phyloP scores from a whole-genome alignment of 345 rosid genomes.

The Citrus reticulata region DNA sequence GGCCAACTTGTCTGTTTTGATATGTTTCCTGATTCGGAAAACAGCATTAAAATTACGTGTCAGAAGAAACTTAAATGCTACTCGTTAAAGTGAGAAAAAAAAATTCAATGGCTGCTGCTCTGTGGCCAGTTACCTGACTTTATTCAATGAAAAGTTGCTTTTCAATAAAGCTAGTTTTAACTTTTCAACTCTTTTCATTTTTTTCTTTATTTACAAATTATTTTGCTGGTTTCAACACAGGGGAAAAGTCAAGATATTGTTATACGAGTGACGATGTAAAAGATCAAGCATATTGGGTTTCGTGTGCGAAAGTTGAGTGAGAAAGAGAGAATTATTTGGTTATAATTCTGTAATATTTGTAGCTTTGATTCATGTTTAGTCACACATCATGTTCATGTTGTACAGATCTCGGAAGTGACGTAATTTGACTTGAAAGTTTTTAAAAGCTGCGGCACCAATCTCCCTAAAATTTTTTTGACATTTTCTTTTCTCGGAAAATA shows the following conservation, averaged over 20 bases:
- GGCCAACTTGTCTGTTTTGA: not conserved
- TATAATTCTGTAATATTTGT: not conserved
- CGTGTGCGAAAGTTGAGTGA: not conserved
- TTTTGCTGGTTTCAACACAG: not conserved
- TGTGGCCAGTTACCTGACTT: not conserved
- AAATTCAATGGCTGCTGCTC: not conserved
- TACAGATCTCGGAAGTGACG: not conserved
- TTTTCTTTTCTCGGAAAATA: not conserved
- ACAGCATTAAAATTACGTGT: not conserved
- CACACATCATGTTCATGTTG: not conserved
- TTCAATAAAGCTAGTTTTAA: not conserved
- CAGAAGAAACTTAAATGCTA: conserved; percentile 11
- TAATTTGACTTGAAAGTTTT: not conserved
- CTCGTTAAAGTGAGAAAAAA: not conserved
- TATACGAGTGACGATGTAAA: not conserved
- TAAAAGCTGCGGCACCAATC: not conserved
- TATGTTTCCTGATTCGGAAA: conserved; percentile 1
- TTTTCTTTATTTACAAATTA: not conserved
- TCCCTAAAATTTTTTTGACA: not conserved
- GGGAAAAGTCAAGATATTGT: not conserved
- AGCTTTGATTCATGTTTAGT: not conserved
- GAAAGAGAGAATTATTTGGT: not conserved
- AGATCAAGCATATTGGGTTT: not conserved
- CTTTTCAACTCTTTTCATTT: not conserved
- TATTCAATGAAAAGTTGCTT: not conserved